Conservation (phyloP, 2,329 filamentous ascomycete genomes). For the Phialophora macrospora region DNA sequence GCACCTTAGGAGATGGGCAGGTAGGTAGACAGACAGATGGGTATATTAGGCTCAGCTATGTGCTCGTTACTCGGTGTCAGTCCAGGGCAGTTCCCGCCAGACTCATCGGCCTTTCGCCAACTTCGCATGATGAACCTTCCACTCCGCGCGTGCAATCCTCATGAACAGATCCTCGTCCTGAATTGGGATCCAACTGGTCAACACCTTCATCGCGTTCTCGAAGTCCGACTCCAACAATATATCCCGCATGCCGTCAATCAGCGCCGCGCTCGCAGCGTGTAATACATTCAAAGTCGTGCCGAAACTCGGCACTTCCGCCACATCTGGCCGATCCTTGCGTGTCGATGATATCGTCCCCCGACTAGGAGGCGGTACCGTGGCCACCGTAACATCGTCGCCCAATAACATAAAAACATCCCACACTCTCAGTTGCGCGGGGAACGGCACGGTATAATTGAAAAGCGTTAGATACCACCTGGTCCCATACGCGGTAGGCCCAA, state of each 20-base stretch:
- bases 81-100: not conserved
- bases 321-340: not conserved
- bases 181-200: conserved; percentile 92
- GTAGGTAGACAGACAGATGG: not conserved
- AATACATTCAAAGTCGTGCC: conserved; percentile 78
- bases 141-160: conserved; percentile 86
- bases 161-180: conserved; percentile 93
- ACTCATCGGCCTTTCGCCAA: not conserved
- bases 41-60: not conserved
- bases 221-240: conserved; percentile 92
- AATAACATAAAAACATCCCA: conserved; percentile 99
- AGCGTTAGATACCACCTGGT: conserved; percentile 97
- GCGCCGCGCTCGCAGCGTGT: conserved; percentile 84
- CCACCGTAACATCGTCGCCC: conserved; percentile 62
- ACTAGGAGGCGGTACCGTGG: conserved; percentile 37
- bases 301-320: conserved; percentile 43
- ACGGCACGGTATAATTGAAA: conserved; percentile 96
- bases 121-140: conserved; percentile 64
- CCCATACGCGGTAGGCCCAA: conserved; percentile 89
- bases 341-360: conserved; percentile 32
- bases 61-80: not conserved
- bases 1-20: not conserved
- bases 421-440: conserved; percentile 88
- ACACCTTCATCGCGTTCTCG: conserved; percentile 95
- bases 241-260: conserved; percentile 88